phyloP scores from a whole-genome alignment of 2,329 filamentous ascomycete genomes.

The Neoscytalidium dimidiatum region DNA sequence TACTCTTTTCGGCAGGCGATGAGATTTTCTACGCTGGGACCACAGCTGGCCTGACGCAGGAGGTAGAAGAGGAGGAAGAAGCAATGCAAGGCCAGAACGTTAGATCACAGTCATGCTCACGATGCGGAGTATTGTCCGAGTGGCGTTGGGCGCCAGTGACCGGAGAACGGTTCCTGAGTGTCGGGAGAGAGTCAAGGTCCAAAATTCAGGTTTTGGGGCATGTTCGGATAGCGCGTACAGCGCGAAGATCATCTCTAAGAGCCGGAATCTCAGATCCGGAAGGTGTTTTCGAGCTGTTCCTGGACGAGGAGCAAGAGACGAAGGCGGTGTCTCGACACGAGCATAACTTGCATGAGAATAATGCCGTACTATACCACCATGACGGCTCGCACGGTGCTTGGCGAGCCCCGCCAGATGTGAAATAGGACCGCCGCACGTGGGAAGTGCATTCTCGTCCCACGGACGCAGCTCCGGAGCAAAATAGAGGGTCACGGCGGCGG shows the following conservation, averaged over 20 bases:
- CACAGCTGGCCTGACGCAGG: not conserved
- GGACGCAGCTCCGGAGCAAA: not conserved
- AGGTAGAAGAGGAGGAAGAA: not conserved
- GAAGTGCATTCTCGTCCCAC: not conserved
- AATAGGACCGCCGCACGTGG: not conserved
- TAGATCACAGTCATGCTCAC: not conserved
- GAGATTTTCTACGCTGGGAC: not conserved
- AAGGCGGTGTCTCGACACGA: not conserved
- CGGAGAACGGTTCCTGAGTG: not conserved
- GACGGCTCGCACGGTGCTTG: not conserved
- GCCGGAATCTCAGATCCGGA: constrained; percentile 9
- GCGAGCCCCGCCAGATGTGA: not conserved
- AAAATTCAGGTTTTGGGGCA: constrained; percentile 10
- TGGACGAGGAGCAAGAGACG: not conserved
- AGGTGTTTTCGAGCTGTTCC: not conserved
- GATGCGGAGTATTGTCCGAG: not conserved
- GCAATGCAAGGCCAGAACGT: not conserved
- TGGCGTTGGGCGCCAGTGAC: constrained; percentile 3
- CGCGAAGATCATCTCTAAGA: not conserved
- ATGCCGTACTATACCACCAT: not conserved
- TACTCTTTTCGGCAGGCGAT: not conserved
- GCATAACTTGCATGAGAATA: not conserved
- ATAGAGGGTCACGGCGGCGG: not conserved
- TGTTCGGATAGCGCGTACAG: not conserved
- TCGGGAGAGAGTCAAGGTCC: not conserved